Evolutionary conservation across 139 green algal species (phyloP), one percentile per base, ranked within the genome.

Genomic region (Coelastrella sp.): DNA sequence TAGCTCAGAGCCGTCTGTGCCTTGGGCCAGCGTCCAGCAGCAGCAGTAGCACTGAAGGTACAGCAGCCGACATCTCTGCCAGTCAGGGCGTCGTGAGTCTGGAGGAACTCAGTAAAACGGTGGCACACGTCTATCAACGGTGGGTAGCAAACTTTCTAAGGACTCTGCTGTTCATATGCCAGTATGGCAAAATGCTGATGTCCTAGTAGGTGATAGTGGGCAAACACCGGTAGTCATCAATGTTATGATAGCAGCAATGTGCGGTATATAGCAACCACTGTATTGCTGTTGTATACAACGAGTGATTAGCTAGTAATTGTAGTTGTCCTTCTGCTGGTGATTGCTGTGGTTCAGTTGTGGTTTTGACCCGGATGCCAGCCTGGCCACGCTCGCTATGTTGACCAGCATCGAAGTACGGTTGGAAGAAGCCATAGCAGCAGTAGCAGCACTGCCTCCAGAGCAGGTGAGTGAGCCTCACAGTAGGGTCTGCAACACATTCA

Each of bases 321-420:
- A n/a, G n/a, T n/a, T n/a, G n/a, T n/a, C n/a, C n/a, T n/a, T n/a
- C n/a, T n/a, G n/a, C n/a, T 69, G 60, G 23, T 57, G 45, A 9
- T 57, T 57, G n/a, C 45, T 80, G 48, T 11, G 8, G 45, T 11
- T 11, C 71, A 81, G 81, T 35, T 92, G 92, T 48, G 95, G 94
- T 7, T 98, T 98, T 79, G 92, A 95, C 53, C 84, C 86, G 1
- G 95, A 98, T 85, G 89, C 93, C 34, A 92, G 78, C 43, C 82
- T 96, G 23, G 85, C 87, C 19, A 64, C 91, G 25, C 86, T 98
- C 59, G 91, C 96, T 83, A 98, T 98, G 95, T 89, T 98, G 68
- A 96, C 94, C 37, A 96, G 96, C 81, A 93, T 98, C 15, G 96
- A 98, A 89, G 91, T 87, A 38, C 88, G 91, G 84, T 88, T 98